Conservation (phyloP, 2,329 filamentous ascomycete genomes). For the Neopestalotiopsis sp. region DNA sequence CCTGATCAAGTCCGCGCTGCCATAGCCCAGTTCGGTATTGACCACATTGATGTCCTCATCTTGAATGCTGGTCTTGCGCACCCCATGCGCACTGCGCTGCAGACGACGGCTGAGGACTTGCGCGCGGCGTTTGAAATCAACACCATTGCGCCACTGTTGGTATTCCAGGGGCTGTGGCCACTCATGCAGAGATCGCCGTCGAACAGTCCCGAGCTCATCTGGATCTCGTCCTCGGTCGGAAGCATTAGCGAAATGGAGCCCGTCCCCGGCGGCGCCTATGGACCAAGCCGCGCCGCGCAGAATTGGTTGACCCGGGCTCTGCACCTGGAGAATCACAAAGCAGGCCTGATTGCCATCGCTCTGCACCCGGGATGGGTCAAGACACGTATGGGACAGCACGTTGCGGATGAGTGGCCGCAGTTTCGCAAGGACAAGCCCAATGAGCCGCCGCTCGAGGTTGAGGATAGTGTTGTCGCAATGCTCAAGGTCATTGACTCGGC, state of each 20-base stretch:
- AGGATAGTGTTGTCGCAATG: conserved; percentile 37
- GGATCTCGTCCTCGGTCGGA: conserved; percentile 41
- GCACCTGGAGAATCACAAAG: conserved; percentile 32
- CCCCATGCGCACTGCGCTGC: conserved; percentile 32
- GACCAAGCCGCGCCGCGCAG: conserved; percentile 39
- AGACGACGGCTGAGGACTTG: conserved; percentile 39
- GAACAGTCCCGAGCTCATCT: conserved; percentile 38
- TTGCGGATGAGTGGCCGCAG: conserved; percentile 36
- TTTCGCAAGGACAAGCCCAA: conserved; percentile 23
- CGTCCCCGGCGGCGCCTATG: conserved; percentile 39
- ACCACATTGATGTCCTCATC: conserved; percentile 54
- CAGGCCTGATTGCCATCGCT: conserved; percentile 32
- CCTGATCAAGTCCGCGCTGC: conserved; percentile 34
- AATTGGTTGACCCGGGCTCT: conserved; percentile 40
- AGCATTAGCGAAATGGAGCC: conserved; percentile 37
- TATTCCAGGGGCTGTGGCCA: conserved; percentile 41
- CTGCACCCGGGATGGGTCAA: conserved; percentile 46
- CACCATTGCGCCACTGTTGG: conserved; percentile 41
- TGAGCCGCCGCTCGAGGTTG: conserved; percentile 33
- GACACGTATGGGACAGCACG: conserved; percentile 36
- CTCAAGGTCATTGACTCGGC: conserved; percentile 42
- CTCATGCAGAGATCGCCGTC: conserved; percentile 32
- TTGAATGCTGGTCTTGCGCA: conserved; percentile 52
- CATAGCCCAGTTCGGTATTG: conserved; percentile 35
- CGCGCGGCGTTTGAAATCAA: conserved; percentile 49